phyloP scores from a whole-genome alignment of 2,329 filamentous ascomycete genomes.

The Fusarium fracticaudum region DNA sequence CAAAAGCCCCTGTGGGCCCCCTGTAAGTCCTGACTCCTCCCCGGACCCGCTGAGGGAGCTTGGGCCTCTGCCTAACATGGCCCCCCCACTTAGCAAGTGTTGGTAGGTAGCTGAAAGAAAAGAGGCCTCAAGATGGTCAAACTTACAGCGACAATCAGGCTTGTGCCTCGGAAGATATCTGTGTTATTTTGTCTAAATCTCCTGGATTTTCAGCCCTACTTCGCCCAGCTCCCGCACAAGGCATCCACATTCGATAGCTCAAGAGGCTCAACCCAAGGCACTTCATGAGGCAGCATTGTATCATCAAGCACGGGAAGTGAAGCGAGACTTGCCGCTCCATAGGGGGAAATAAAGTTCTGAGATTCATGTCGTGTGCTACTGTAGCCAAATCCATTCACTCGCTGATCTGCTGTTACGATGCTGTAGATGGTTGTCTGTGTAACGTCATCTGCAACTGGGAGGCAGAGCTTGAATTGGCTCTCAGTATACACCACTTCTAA shows the following conservation, averaged over 20 bases:
- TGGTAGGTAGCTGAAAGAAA: background rate
- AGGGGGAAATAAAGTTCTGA: background rate
- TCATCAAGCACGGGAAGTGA: background rate
- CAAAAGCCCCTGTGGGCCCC: background rate
- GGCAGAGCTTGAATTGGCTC: background rate
- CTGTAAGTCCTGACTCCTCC: slow-evolving; percentile 1
- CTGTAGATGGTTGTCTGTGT: background rate
- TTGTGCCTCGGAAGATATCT: background rate
- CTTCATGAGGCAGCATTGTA: slow-evolving; percentile 1
- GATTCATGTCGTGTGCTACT: background rate
- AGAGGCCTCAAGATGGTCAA: background rate
- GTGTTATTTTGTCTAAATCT: background rate
- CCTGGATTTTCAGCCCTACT: slow-evolving; percentile 4
- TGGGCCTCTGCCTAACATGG: background rate
- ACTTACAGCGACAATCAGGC: background rate
- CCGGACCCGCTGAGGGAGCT: slow-evolving; percentile 5
- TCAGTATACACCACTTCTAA: background rate
- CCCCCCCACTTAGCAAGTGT: background rate
- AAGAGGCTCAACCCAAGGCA: background rate
- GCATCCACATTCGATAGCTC: background rate
- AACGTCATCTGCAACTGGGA: background rate
- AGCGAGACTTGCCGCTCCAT: background rate
- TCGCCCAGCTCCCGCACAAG: background rate
- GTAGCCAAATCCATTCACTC: background rate
- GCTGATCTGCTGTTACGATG: background rate